A percentile compares a stretch with the other conserved stretches of the same genome.
These are phyloP conservation scores for Torrubiella hemipterigena DNA, from an alignment of 2,329 filamentous ascomycete genomes.

Conservation along the genomic window DNA sequence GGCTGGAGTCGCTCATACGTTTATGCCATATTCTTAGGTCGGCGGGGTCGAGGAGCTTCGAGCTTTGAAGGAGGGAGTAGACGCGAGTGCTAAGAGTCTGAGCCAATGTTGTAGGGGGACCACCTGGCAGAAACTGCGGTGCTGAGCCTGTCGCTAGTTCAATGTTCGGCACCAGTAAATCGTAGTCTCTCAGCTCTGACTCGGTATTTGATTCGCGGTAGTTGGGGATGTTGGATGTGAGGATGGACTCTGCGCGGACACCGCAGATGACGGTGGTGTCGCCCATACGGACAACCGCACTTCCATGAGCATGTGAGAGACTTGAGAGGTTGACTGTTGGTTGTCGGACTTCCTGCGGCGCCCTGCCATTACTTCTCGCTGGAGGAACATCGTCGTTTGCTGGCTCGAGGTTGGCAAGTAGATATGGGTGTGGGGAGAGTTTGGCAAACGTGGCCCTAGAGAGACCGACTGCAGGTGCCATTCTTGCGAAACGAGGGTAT, in stretches of 20 bases:
- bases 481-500: no score
- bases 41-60: constrained; percentile 50
- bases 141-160: constrained; percentile 86
- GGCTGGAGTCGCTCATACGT: constrained; percentile 33
- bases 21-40: constrained; percentile 65
- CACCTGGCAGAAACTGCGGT: constrained; percentile 73
- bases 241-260: constrained; percentile 73
- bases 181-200: constrained; percentile 45
- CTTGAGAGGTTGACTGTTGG: constrained; percentile 74
- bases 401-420: constrained; percentile 75
- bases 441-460: constrained; percentile 69
- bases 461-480: constrained; percentile 26
- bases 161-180: constrained; percentile 84
- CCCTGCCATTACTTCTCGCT: constrained; percentile 71
- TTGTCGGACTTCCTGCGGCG: constrained; percentile 54
- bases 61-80: constrained; percentile 62
- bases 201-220: constrained; percentile 35
- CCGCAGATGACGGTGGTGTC: constrained; percentile 94
- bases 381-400: constrained; percentile 33
- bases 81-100: constrained; percentile 78
- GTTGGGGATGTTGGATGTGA: constrained; percentile 60
- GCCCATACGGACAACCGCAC: constrained; percentile 75
- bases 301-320: constrained; percentile 80
- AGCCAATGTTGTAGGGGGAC: constrained; percentile 65
- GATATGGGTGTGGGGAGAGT: constrained; percentile 77